Evolutionary conservation across 352 stramenopile genomes (phyloP), one percentile per base, ranked within the genome.

Genomic region (Phytophthora citrophthora): DNA sequence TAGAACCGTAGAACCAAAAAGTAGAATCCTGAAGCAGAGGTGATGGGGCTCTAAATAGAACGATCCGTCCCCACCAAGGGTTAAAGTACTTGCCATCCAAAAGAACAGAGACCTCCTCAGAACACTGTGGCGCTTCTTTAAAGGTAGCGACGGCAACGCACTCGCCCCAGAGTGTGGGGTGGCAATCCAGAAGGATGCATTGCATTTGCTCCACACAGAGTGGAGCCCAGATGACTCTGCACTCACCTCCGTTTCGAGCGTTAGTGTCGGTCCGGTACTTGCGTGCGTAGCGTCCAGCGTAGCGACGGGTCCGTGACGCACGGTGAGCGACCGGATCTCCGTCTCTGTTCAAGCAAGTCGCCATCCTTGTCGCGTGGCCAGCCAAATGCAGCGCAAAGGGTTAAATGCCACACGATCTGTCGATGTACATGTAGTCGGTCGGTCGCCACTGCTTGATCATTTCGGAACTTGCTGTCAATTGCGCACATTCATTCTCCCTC

Each of bases 361-460:
- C 52, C 52, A 59, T 59, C 54, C 66, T 70, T 74, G 60, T 67
- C 61, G 65, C 59, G 65, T 74, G 55, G 60, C 65, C 64, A 71
- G 57, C 56, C 63, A 71, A 34, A 62, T 48, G 44, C 54, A 10
- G 27, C 32, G 13, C 29, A 55, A 34, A 34, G 46, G 58, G 58
- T 72, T 61, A 68, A 66, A 68, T 32, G 32, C 62, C 43, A 55
- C 49, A 68, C 60, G 66, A 74, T 54, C 26, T 13, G 53, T 64
- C 57, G 45, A 59, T 61, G 32, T 11, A 20, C 20, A 20, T 20
- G 20, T 20, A 20, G 20, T 20, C 20, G 13, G 58, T 51, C 40
- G 40, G 34, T 53, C 56, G 34, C 43, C 24, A 18, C 5, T 29
- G 10, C 11, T 51, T 54, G 38, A 45, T 55, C 59, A 77, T 68